These are phyloP conservation scores for Linum lewisii DNA, from an alignment of 345 rosid species.

Conservation along the genomic window DNA sequence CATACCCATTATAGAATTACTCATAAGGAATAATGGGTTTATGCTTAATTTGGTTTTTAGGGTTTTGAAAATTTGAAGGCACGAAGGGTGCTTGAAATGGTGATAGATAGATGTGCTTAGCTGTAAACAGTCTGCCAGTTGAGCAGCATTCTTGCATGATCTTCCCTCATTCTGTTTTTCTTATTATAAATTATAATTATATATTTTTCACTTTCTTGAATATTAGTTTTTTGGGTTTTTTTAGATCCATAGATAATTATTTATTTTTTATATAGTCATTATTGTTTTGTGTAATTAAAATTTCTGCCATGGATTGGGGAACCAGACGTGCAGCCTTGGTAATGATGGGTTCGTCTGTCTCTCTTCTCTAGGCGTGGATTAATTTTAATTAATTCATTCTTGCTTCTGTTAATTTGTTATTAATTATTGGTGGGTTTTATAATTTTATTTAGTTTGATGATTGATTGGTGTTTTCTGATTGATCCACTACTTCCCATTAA, in stretches of 20 bases:
- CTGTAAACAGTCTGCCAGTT: slow-evolving; percentile 1
- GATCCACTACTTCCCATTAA: no score
- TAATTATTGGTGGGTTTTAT: not conserved
- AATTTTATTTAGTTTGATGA: not conserved
- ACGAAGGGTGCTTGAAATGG: not conserved
- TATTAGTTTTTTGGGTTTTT: no score
- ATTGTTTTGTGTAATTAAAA: no score
- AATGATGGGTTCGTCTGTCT: slow-evolving; percentile 1
- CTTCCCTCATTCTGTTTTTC: not conserved
- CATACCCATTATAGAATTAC: no score
- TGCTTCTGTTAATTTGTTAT: not conserved
- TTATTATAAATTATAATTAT: not conserved
- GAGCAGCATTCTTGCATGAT: slow-evolving; percentile 7
- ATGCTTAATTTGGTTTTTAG: not conserved
- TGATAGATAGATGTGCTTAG: not conserved
- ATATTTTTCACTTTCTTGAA: no score
- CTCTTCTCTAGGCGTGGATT: not conserved
- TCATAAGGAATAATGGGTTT: no score
- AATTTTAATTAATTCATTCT: not conserved
- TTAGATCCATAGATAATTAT: no score
- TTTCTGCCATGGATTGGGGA: not conserved
- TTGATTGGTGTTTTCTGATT: not conserved
- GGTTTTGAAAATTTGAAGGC: not conserved
- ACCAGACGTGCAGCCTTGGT: not conserved
- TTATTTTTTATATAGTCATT: no score